Conservation (phyloP, 192 early-diverging fungal species). For the Oehlia diaphana region DNA sequence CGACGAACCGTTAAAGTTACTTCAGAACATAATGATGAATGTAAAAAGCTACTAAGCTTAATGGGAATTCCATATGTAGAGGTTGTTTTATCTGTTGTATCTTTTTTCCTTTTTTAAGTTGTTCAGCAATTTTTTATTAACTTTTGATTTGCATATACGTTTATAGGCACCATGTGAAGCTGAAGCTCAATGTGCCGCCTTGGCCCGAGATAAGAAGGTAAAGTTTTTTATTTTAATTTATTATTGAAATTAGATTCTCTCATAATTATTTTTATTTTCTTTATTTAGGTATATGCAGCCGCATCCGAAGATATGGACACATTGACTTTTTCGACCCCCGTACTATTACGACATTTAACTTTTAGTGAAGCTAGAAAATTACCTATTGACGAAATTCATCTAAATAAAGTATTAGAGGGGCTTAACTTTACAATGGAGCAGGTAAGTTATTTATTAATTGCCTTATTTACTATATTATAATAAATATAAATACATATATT, state of each 20-base stretch:
- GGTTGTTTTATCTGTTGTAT: slow-evolving; percentile 35
- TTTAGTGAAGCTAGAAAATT: slow-evolving; percentile 86
- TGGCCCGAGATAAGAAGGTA: slow-evolving; percentile 83
- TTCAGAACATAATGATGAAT: slow-evolving; percentile 90
- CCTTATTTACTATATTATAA: not conserved
- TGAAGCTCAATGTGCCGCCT: slow-evolving; percentile 94
- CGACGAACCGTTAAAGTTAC: slow-evolving; percentile 91
- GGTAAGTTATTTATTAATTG: slow-evolving; percentile 39
- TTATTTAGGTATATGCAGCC: slow-evolving; percentile 80
- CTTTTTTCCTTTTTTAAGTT: not conserved
- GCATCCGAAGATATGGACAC: slow-evolving; percentile 99
- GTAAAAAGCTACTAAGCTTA: slow-evolving; percentile 78
- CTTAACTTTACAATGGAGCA: slow-evolving; percentile 72
- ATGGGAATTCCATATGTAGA: slow-evolving; percentile 95
- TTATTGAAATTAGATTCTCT: not conserved
- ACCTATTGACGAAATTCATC: slow-evolving; percentile 87
- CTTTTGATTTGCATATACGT: not conserved
- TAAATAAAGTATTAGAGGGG: slow-evolving; percentile 80
- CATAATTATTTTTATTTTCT: not conserved
- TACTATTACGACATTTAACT: slow-evolving; percentile 90
- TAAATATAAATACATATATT: not conserved
- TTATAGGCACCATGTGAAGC: slow-evolving; percentile 90
- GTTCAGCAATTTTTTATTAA: not conserved
- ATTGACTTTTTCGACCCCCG: slow-evolving; percentile 86
- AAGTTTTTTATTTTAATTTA: not conserved